Base-by-base conservation (phyloP, 2,329 filamentous ascomycete species). In the Xylaria sp. region DNA sequence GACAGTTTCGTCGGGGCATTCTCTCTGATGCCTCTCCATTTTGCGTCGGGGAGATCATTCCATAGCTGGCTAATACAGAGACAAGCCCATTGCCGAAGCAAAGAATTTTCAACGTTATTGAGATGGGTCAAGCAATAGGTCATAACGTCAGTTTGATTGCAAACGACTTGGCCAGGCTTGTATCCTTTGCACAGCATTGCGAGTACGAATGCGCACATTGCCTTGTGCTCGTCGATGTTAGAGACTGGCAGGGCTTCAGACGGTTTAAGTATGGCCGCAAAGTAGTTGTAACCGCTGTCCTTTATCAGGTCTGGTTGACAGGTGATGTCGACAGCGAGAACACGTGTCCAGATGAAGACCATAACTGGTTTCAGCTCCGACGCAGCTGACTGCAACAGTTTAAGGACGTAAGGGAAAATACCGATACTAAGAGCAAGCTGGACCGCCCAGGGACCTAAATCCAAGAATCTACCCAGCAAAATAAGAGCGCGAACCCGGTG, bases 311-410 rank as follows among this genome's bases (percentile, higher is more conserved):
- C 96, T 70, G 91, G 90, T 79, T 99, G 96, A 76, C 96, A 97
- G 0, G 93, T 93, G 67, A 96, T 90, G 76, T 99, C 96, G 6
- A 99, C 96, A 8, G 96, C 96, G 71, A 99, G 88, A 50, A 99
- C 93, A 57, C 96, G 89, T 6, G 96, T 94, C 96, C 96, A 99
- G 70, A 99, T 99, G 80, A 98, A 99, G 5, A 99, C 94, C 96
- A 99, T 98, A 68, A 98, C 94, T 0, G 96, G 95, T 77, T 98
- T 98, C 69, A 99, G 83, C 79, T 99, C 96, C 55, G 93, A 88
- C 0, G 96, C 96, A 55, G 97, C 95, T 4, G 96, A 98, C 79
- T 99, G 96, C 20, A 99, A 84, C 30, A 99, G 85, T 81, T 99
- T 99, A 39, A 99, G 83, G n/a, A 99, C 96, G 77, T 99, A 99